Base-by-base conservation (phyloP, 805 yeast genomes). In the Yarrowia sp. region DNA sequence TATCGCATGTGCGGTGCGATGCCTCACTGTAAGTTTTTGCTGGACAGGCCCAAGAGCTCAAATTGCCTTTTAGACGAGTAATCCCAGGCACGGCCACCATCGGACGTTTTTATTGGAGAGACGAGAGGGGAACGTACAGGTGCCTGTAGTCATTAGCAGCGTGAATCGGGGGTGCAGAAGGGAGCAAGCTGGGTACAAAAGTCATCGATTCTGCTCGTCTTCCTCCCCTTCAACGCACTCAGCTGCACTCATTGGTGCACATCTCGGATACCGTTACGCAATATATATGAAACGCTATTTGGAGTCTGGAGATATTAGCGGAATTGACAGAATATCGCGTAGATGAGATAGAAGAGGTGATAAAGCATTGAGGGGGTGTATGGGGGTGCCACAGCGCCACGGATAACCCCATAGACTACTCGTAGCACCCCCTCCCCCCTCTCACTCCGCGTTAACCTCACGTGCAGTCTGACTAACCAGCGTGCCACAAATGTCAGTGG, bases 1-100 rank as follows among this genome's bases (percentile, higher is more conserved):
- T 33, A n/a, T 39, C 61, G 61, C 61, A 55, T 55, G 61, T 55
- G 61, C 61, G 61, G 61, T 55, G 61, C 61, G 61, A 55, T 55
- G 61, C 46, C 61, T 55, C 36, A 40, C 61, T 39, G 61, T 24
- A 52, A 14, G 58, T 52, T 52, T 52, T 52, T 20, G 24, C 24
- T 50, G 40, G 58, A 17, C 34, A 36, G 13, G 10, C 10, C 13
- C 13, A 12, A 12, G 13, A 36, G 38, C 38, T 12, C 38, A 52
- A 52, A 38, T 52, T 52, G 20, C 58, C 58, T 52, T 46, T 52
- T 52, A 38, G 43, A 33, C 58, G 58, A 52, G 58, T 52, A 38
- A 52, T 13, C 12, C 17, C 14, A 17, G 58, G 61, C 47, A 55
- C 61, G 61, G 46, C 36, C 46, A 24, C 19, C 14, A 36, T 38